Evolutionary conservation across 164 flowering plant species (phyloP), one percentile per base, ranked within the genome.

Genomic region (Vitis vinifera): DNA sequence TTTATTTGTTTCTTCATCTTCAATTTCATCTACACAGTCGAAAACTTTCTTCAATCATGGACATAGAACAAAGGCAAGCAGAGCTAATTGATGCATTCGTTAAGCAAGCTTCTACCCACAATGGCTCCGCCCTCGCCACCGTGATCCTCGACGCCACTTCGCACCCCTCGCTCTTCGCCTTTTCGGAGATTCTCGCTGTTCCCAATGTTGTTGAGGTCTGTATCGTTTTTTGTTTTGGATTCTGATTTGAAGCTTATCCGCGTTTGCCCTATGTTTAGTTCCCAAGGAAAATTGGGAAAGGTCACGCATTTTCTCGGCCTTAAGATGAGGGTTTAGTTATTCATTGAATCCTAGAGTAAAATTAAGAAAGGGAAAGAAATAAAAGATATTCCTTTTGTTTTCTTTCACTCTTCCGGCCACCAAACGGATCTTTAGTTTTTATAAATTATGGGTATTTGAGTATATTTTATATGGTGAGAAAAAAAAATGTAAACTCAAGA

Each of bases 171-270:
- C 90, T 94, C 65, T 94, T 91, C 72, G 98, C 96, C 12, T 92
- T 91, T 80, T 91, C 97, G 50, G 98, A 94, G 88, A 94, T 94
- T 80, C 86, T 94, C 55, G 76, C 92, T 31, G 87, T 87, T 48
- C 94, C 97, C 58, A 80, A 56, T 60, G 74, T 94, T 51, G 59
- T 75, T 9, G 76, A 94, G 97, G 98, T 92, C 67, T 29, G 70
- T 19, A 27, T 75, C 51, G 8, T 62, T 60, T 12, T 31, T 59
- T 8, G 23, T 11, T 62, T 51, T 37, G 7, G 12, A 16, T 31
- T 17, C 51, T 58, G 29, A 17, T 68, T 37, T 47, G 8, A 29
- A 12, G 6, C 13, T 37, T 37, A 37, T 8, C 15, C 17, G 10
- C 8, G 49, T 61, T 8, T 37, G 10, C n/a, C 15, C 1, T 31